phyloP scores from a whole-genome alignment of 768 basidiomycete genomes.

The Thelephora ganbajun region DNA sequence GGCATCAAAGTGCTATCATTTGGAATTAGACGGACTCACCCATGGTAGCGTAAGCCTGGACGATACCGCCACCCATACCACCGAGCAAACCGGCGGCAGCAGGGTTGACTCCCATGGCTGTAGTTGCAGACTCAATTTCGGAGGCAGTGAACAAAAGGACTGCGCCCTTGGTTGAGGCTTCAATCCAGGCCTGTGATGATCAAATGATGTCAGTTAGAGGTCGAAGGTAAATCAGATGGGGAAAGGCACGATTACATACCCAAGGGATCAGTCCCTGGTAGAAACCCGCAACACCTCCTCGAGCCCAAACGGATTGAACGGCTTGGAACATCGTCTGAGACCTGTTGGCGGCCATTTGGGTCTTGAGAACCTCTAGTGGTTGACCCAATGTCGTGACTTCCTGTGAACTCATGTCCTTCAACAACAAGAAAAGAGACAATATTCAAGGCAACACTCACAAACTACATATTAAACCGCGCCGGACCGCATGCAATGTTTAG shows the following conservation, averaged over 20 bases:
- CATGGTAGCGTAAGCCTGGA: slow-evolving; percentile 99
- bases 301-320: slow-evolving; percentile 73
- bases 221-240: background rate
- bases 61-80: slow-evolving; percentile 95
- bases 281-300: slow-evolving; percentile 82
- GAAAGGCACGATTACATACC: slow-evolving; percentile 29
- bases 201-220: slow-evolving; percentile 2
- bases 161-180: slow-evolving; percentile 95
- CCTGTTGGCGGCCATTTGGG: slow-evolving; percentile 98
- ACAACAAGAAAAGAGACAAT: background rate
- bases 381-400: slow-evolving; percentile 91
- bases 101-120: slow-evolving; percentile 58
- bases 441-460: slow-evolving; percentile 16
- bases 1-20: background rate
- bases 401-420: slow-evolving; percentile 22
- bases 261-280: slow-evolving; percentile 99
- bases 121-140: slow-evolving; percentile 69
- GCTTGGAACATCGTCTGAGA: slow-evolving; percentile 85
- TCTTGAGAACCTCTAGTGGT: slow-evolving; percentile 95
- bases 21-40: slow-evolving; percentile 40
- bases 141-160: slow-evolving; percentile 94
- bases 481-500: slow-evolving; percentile 5
- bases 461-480: slow-evolving; percentile 12
- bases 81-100: slow-evolving; percentile 82
- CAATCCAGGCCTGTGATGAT: slow-evolving; percentile 82